Percentiles rank a stretch among this genome's conserved stretches.
phyloP scores from a whole-genome alignment of 495 filamentous ascomycete species.

The Arthonia radiata region DNA sequence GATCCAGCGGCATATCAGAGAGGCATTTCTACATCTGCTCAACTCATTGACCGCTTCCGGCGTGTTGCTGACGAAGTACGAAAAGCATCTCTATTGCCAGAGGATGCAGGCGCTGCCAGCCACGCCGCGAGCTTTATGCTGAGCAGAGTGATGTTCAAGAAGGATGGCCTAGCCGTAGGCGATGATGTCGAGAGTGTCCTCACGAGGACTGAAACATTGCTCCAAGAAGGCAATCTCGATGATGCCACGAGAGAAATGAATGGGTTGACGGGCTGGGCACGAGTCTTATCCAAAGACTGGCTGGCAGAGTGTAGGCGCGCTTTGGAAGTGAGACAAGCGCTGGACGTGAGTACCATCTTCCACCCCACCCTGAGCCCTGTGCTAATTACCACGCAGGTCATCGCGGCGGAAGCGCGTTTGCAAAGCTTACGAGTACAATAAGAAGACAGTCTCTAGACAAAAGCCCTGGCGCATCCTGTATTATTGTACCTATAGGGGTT shows the following conservation, averaged over 20 bases:
- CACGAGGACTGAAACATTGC: constrained; percentile 56
- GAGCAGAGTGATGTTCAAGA: constrained; percentile 84
- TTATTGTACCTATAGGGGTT: too few species aligned
- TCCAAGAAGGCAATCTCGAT: constrained; percentile 84
- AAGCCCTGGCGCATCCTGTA: too few species aligned
- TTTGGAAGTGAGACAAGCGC: constrained; percentile 81
- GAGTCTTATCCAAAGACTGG: constrained; percentile 83
- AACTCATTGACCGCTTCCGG: constrained; percentile 87
- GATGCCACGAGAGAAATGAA: constrained; percentile 90
- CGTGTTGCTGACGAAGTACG: constrained; percentile 81
- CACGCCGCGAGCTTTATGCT: constrained; percentile 71
- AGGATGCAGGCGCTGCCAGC: constrained; percentile 78
- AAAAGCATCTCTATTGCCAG: constrained; percentile 75
- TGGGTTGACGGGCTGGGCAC: constrained; percentile 71
- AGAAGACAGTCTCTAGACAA: too few species aligned
- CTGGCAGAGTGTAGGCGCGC: constrained; percentile 64
- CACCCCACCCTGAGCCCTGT: constrained; percentile 1
- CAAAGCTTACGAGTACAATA: constrained; percentile 18
- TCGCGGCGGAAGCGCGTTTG: constrained; percentile 19
- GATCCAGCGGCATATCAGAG: constrained; percentile 83
- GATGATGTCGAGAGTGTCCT: constrained; percentile 90
- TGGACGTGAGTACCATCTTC: constrained; percentile 44
- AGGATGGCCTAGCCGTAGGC: constrained; percentile 53
- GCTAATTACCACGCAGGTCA: constrained; percentile 9
- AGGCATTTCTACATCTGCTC: constrained; percentile 55